Percentiles rank a stretch among this genome's conserved stretches.
Conservation (phyloP, 345 rosid genomes). For the Durio zibethinus region DNA sequence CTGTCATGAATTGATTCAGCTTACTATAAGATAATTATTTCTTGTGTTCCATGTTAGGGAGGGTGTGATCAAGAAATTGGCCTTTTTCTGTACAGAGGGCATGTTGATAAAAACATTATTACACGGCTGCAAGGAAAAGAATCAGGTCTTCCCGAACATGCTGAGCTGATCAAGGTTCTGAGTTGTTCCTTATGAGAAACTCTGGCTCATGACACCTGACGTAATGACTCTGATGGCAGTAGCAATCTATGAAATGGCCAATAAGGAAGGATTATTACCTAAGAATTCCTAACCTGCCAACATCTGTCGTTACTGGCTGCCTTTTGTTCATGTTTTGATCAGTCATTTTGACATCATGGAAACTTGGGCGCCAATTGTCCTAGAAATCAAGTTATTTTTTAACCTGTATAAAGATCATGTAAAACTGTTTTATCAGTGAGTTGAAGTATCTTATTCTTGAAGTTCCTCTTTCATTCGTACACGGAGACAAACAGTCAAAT, state of each 20-base stretch:
- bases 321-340: neutral
- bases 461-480: neutral
- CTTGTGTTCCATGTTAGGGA: conserved; percentile 48
- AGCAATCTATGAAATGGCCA: conserved; percentile 80
- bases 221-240: conserved; percentile 68
- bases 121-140: conserved; percentile 74
- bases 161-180: conserved; percentile 81
- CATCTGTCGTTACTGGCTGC: neutral
- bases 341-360: neutral
- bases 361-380: neutral
- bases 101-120: conserved; percentile 55
- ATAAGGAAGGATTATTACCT: conserved; percentile 52
- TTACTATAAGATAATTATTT: neutral
- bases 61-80: conserved; percentile 93
- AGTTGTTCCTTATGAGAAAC: conserved; percentile 55
- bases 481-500: neutral
- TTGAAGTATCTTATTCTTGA: no score
- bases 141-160: conserved; percentile 66
- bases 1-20: neutral
- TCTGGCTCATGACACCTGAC: conserved; percentile 77
- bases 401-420: neutral
- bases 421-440: no score
- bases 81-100: conserved; percentile 59
- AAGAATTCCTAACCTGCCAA: conserved; percentile 11
- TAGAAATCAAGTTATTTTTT: neutral